A percentile compares a stretch with the other conserved stretches of the same genome.
Evolutionary conservation across 116 monocot species (phyloP).

Genomic region (Zostera marina): DNA sequence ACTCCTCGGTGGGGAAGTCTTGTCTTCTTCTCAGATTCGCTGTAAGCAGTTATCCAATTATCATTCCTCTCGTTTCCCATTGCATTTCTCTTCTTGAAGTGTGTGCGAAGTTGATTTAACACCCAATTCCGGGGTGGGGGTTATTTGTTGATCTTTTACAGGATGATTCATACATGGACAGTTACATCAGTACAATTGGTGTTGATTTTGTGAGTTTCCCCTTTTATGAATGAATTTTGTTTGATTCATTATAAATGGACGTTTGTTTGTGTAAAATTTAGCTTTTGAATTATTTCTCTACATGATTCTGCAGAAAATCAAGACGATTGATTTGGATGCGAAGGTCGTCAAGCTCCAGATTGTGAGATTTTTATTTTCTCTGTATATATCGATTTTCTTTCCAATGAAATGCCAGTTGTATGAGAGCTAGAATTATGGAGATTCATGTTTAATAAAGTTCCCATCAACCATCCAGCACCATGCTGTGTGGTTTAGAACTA

Average conservation of each 20-base stretch:
- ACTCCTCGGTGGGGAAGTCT: slow-evolving; percentile 84
- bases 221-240: too few species aligned
- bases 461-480: too few species aligned
- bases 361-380: slow-evolving; percentile 27
- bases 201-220: slow-evolving; percentile 68
- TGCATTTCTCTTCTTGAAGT: background rate
- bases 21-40: slow-evolving; percentile 84
- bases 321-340: slow-evolving; percentile 78
- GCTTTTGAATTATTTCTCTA: background rate
- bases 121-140: too few species aligned
- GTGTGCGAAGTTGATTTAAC: too few species aligned
- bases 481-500: too few species aligned
- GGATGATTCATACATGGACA: slow-evolving; percentile 90
- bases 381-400: too few species aligned
- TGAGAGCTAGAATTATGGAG: too few species aligned
- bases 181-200: slow-evolving; percentile 77
- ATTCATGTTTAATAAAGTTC: too few species aligned
- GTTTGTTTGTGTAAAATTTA: too few species aligned
- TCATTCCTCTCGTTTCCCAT: background rate
- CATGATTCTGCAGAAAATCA: slow-evolving; percentile 56
- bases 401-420: too few species aligned
- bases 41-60: slow-evolving; percentile 39
- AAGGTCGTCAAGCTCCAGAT: slow-evolving; percentile 84
- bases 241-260: too few species aligned
- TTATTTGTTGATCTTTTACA: slow-evolving; percentile 15